Percentiles rank a stretch among this genome's conserved stretches.
phyloP scores from a whole-genome alignment of 148 eudicot genomes.

The Persicaria maculosa region DNA sequence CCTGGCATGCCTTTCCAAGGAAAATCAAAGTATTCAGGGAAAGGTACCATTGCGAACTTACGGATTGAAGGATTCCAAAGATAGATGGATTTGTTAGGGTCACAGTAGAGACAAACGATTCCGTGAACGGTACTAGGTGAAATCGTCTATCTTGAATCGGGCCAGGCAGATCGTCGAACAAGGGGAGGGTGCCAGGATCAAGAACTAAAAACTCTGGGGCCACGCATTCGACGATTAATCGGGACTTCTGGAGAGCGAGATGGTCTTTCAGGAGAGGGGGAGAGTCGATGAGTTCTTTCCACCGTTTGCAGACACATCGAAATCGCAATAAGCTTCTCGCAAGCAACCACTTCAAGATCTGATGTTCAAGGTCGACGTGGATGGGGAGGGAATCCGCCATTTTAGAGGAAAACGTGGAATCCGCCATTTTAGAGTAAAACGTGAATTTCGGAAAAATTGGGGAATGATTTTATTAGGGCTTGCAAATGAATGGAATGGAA shows the following conservation, averaged over 20 bases:
- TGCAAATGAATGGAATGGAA: too few species aligned
- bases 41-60: not conserved
- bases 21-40: not conserved
- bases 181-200: not conserved
- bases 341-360: not conserved
- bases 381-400: not conserved
- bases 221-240: not conserved
- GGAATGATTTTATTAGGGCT: too few species aligned
- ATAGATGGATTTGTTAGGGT: not conserved
- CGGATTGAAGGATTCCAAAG: not conserved
- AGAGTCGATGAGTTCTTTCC: slow-evolving; percentile 4
- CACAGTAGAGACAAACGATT: not conserved
- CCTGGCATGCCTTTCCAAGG: too few species aligned
- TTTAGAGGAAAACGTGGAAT: too few species aligned
- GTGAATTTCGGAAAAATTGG: too few species aligned
- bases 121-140: not conserved
- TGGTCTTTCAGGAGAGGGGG: not conserved
- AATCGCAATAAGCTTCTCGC: not conserved
- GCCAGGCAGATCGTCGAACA: not conserved
- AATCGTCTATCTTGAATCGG: not conserved
- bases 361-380: not conserved
- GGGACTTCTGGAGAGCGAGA: not conserved
- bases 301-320: not conserved
- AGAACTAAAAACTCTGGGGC: not conserved
- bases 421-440: too few species aligned